Evolutionary conservation across 192 early-diverging fungal genomes (phyloP).

Genomic region (Mortierella antarctica): DNA sequence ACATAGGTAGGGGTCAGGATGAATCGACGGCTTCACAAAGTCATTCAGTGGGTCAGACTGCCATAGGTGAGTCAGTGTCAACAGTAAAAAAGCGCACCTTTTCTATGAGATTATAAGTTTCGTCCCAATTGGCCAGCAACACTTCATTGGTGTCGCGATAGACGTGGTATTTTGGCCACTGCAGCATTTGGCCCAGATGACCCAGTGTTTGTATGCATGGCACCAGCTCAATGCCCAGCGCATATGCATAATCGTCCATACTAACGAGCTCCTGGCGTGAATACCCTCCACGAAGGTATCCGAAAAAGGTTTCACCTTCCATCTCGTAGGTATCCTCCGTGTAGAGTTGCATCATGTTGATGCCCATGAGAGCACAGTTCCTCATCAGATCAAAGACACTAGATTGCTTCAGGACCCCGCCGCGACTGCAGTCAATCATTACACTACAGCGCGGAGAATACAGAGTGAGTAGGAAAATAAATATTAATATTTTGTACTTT

Average conservation of each 20-base stretch:
- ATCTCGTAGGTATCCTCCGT: conserved; percentile 92
- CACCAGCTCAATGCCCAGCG: conserved; percentile 84
- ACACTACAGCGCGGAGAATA: conserved; percentile 44
- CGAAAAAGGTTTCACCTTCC: conserved; percentile 41
- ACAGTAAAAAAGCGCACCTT: conserved; percentile 39
- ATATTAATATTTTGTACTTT: neutral
- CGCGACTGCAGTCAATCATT: conserved; percentile 91
- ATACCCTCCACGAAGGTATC: conserved; percentile 64
- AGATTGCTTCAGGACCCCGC: conserved; percentile 73
- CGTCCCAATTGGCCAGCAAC: conserved; percentile 72
- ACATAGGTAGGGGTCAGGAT: too few relatives aligned
- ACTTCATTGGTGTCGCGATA: conserved; percentile 88
- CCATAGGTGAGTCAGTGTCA: neutral
- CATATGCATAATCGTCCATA: conserved; percentile 84
- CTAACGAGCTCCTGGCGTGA: conserved; percentile 74
- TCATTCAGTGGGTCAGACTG: too few relatives aligned
- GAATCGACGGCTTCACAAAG: too few relatives aligned
- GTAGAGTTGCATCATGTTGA: conserved; percentile 91
- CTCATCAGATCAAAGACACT: conserved; percentile 76
- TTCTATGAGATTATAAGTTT: conserved; percentile 83
- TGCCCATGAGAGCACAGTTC: conserved; percentile 84
- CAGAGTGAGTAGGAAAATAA: neutral
- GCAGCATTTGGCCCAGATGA: conserved; percentile 89
- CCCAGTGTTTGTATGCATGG: conserved; percentile 93
- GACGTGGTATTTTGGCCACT: conserved; percentile 85